phyloP scores from a whole-genome alignment of 106 monocot species.

The Dioscorea dumetorum region DNA sequence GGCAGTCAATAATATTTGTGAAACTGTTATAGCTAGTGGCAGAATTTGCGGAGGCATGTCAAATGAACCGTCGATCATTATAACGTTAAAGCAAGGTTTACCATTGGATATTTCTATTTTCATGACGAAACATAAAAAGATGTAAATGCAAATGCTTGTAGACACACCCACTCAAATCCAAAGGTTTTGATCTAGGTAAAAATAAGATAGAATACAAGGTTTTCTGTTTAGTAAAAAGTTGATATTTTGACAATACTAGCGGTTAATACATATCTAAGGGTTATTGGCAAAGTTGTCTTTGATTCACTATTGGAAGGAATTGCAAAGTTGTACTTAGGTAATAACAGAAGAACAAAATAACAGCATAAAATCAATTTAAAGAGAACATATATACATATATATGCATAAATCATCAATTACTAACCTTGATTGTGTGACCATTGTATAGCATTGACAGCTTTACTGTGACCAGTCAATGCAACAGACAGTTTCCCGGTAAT shows the following conservation, averaged over 20 bases:
- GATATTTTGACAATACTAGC: not conserved
- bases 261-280: not conserved
- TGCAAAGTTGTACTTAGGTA: not conserved
- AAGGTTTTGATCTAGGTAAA: too few species aligned
- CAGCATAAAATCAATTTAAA: too few species aligned
- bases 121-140: too few species aligned
- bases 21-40: too few species aligned
- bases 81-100: too few species aligned
- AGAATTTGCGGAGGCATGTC: too few species aligned
- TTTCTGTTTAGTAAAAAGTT: not conserved
- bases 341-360: not conserved
- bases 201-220: too few species aligned
- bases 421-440: conserved; percentile 80
- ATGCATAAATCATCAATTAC: conserved; percentile 5
- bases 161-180: too few species aligned
- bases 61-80: too few species aligned
- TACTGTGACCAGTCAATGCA: conserved; percentile 42
- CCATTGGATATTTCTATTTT: too few species aligned
- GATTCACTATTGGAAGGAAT: not conserved
- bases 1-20: too few species aligned
- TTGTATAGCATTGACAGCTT: conserved; percentile 76
- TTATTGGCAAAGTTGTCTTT: not conserved
- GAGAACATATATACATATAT: not conserved
- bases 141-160: too few species aligned
- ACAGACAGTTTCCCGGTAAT: conserved; percentile 26